phyloP scores from a whole-genome alignment of 2,329 filamentous ascomycete species.

The Scleromitrula shiraiana region DNA sequence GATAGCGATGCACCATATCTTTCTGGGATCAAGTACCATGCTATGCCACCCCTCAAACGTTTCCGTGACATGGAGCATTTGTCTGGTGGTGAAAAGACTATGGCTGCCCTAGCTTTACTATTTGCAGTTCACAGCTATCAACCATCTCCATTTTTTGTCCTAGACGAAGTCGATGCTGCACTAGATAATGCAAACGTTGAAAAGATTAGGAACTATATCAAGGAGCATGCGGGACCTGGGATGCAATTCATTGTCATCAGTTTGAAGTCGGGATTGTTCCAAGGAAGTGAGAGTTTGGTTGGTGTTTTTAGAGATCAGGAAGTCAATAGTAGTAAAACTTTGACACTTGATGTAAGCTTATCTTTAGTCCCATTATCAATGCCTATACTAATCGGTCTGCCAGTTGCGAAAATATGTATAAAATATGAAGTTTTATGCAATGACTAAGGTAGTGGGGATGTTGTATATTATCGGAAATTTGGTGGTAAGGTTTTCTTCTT shows the following conservation, averaged over 20 bases:
- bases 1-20: constrained; percentile 96
- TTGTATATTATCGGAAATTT: constrained; percentile 3
- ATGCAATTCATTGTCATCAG: constrained; percentile 99
- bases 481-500: not conserved
- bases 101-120: constrained; percentile 90
- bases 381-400: constrained; percentile 10
- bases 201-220: constrained; percentile 93
- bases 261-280: constrained; percentile 90
- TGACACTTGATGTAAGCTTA: constrained; percentile 87
- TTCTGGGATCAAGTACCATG: constrained; percentile 94
- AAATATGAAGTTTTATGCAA: not conserved
- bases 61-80: constrained; percentile 99
- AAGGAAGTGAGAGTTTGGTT: constrained; percentile 91
- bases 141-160: constrained; percentile 91
- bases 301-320: constrained; percentile 94
- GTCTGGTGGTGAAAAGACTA: constrained; percentile 96
- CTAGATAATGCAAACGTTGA: constrained; percentile 97
- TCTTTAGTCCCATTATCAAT: not conserved
- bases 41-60: constrained; percentile 95
- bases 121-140: constrained; percentile 97
- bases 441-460: no score
- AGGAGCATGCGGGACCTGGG: constrained; percentile 85
- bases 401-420: constrained; percentile 25
- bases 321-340: constrained; percentile 81
- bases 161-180: constrained; percentile 96